Conservation (phyloP, 176 grass and related monocot species). For the Tuctoria greenei region DNA sequence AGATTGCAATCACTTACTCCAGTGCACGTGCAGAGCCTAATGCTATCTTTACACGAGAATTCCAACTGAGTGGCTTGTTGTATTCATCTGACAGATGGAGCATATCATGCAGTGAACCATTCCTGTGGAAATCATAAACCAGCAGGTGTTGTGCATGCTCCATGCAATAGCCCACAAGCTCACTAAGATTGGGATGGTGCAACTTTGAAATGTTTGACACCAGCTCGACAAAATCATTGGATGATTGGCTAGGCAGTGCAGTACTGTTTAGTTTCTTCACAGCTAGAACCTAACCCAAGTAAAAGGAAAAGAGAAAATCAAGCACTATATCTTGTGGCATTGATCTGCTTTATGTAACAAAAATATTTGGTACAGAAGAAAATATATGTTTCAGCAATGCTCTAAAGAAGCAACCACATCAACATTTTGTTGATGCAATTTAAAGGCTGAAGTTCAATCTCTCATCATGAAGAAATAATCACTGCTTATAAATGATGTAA, state of each 20-base stretch:
- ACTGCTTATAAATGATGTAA: background rate
- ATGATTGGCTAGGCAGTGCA: slow-evolving; percentile 55
- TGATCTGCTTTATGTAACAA: background rate
- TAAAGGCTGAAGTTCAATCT: slow-evolving; percentile 19
- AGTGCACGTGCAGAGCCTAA: slow-evolving; percentile 85
- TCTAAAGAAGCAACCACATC: background rate
- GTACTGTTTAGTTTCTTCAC: slow-evolving; percentile 83
- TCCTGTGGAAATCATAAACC: slow-evolving; percentile 71
- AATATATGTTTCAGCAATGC: background rate
- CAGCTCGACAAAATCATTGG: slow-evolving; percentile 71
- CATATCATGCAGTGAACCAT: slow-evolving; percentile 81
- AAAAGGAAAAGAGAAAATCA: slow-evolving; percentile 16
- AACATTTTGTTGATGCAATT: background rate
- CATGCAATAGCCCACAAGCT: slow-evolving; percentile 90
- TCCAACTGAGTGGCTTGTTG: slow-evolving; percentile 84
- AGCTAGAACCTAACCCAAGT: slow-evolving; percentile 57
- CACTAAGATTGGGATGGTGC: slow-evolving; percentile 82
- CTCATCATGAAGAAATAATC: slow-evolving; percentile 6
- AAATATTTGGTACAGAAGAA: background rate
- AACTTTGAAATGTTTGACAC: slow-evolving; percentile 73
- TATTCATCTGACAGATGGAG: slow-evolving; percentile 80
- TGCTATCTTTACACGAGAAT: slow-evolving; percentile 78
- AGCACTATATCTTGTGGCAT: background rate
- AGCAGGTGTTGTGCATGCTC: slow-evolving; percentile 88
- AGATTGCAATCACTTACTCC: slow-evolving; percentile 55